Percentiles rank a stretch among this genome's conserved stretches.
Evolutionary conservation across 148 eudicot genomes (phyloP).

Genomic region (Fagopyrum homotropicum): DNA sequence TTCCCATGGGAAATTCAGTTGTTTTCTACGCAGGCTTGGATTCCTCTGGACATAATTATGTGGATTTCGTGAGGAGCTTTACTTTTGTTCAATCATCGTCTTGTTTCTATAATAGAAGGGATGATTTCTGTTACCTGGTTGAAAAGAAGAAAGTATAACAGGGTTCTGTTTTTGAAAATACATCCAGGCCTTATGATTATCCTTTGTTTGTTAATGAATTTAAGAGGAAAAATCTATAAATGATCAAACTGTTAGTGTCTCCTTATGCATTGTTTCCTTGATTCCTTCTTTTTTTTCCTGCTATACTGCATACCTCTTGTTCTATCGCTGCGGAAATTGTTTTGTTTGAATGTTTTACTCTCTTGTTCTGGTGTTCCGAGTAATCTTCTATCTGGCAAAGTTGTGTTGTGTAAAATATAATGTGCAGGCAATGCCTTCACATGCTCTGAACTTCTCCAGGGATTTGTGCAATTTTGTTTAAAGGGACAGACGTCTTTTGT

Average conservation of each 20-base stretch:
- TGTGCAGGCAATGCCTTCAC: constrained; percentile 24
- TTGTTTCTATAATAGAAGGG: neutral
- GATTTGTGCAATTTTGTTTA: constrained; percentile 22
- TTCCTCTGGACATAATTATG: neutral
- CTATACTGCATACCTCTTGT: neutral
- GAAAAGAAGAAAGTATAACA: neutral
- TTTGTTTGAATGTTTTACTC: neutral
- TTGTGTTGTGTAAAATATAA: constrained; percentile 12
- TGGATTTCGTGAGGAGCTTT: neutral
- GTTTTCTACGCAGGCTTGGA: neutral
- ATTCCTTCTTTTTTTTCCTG: neutral
- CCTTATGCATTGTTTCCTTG: too few relatives aligned
- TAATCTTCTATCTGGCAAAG: constrained; percentile 12
- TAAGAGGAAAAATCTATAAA: neutral
- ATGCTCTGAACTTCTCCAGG: constrained; percentile 26
- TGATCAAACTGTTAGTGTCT: too few relatives aligned
- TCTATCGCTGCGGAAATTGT: neutral
- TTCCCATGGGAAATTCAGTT: neutral
- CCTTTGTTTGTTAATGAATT: neutral
- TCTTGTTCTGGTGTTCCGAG: constrained; percentile 30
- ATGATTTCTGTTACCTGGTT: neutral
- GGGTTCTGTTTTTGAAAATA: neutral
- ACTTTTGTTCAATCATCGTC: neutral
- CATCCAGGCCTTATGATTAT: neutral
- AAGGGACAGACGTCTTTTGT: constrained; percentile 15